Evolutionary conservation across 805 yeast species (phyloP), one percentile per base, ranked within the genome.

Genomic region (Wickerhamomyces bisporus): DNA sequence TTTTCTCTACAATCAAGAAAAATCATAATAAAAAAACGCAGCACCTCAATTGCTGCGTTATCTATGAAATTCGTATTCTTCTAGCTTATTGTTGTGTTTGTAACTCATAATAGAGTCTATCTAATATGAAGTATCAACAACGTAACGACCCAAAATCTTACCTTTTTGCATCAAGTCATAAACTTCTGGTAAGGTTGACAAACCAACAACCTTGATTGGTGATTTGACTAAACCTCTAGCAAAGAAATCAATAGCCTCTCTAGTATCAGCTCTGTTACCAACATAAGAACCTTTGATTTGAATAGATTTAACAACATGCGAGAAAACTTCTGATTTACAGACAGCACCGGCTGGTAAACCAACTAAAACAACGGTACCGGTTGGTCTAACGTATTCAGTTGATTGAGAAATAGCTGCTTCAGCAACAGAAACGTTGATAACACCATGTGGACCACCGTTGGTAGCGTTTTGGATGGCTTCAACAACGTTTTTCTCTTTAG

Each of bases 261-360:
- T 74, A 48, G 91, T 76, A 66, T 86, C 95, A 48, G 83, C 82
- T 67, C 94, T 81, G 77, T 84, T 84, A 54, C 95, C 95, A 46
- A 86, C 95, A 59, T 83, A 83, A 37, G 94, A 84, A 52, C 93
- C 95, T 61, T 71, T 77, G 58, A 86, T 80, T 56, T 70, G 68
- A 61, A 82, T 69, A 42, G 86, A 76, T 66, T 75, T 81, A 50
- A 82, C 80, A 43, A 86, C 94, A 36, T 83, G 77, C 48, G 71
- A 67, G 69, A 85, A 81, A 39, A 86, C 86, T 41, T 77, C 73
- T 29, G 87, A 77, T 49, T 71, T 69, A 55, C 79, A 76, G 61
- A 75, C 73, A 46, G 93, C 91, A 53, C 79, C 80, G 20, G 87
- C 85, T 53, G 95, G 95, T 54, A 86, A 68, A 54, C 88, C 88